These are phyloP conservation scores for Blastocystis sp. DNA, from an alignment of 352 stramenopile genomes.

Conservation along the genomic window DNA sequence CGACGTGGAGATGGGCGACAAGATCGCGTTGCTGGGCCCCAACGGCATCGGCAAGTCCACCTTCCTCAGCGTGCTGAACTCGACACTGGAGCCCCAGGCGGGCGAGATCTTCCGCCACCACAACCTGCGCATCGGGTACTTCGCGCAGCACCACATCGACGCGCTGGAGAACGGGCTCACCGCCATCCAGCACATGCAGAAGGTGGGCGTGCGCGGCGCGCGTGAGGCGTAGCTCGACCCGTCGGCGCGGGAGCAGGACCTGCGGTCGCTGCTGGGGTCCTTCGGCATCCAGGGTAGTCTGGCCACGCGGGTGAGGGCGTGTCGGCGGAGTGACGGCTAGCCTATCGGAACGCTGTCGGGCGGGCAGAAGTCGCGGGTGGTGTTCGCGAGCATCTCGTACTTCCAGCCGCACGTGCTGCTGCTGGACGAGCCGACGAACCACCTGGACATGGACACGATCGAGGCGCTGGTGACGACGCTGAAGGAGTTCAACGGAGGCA, in stretches of 20 bases:
- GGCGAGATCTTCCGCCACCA: constrained; percentile 71
- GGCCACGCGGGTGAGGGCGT: constrained; percentile 11
- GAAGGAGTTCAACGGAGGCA: constrained; percentile 88
- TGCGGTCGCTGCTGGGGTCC: constrained; percentile 74
- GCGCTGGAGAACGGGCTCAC: constrained; percentile 78
- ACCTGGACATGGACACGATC: constrained; percentile 86
- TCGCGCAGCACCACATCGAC: constrained; percentile 73
- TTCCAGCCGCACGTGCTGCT: constrained; percentile 81
- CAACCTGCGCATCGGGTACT: constrained; percentile 72
- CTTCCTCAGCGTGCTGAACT: constrained; percentile 90
- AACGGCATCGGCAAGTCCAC: constrained; percentile 96
- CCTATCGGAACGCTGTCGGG: constrained; percentile 88
- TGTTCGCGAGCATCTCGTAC: constrained; percentile 79
- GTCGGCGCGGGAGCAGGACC: constrained; percentile 70
- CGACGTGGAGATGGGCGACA: constrained; percentile 87
- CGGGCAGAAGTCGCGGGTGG: constrained; percentile 83
- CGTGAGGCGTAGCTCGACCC: constrained; percentile 1
- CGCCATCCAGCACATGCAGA: constrained; percentile 76
- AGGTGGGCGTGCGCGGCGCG: neutral
- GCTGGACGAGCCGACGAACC: constrained; percentile 86
- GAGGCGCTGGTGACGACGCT: constrained; percentile 88
- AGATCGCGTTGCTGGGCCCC: constrained; percentile 92
- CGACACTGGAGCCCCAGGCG: constrained; percentile 78
- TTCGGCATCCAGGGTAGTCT: constrained; percentile 74
- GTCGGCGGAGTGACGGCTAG: constrained; percentile 73